Percentiles rank a stretch among this genome's conserved stretches.
phyloP scores from a whole-genome alignment of 1,284 basidiomycete species.

The Baeospora myosura region DNA sequence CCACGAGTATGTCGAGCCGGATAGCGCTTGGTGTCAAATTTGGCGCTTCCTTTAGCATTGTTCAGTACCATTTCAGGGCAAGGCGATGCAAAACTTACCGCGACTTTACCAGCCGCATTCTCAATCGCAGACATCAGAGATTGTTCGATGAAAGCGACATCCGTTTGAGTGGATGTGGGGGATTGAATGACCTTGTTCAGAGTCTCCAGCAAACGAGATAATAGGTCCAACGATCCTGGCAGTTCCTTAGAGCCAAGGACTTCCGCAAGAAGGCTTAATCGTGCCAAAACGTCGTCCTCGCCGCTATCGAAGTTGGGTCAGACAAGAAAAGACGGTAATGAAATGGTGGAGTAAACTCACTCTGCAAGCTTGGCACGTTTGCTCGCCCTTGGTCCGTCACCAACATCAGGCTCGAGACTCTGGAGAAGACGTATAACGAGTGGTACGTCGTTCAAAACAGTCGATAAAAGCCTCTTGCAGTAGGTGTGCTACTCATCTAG shows the following conservation, averaged over 20 bases:
- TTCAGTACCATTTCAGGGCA: conserved; percentile 8
- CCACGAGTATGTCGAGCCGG: conserved; percentile 76
- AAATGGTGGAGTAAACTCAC: conserved; percentile 39
- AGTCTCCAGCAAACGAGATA: conserved; percentile 70
- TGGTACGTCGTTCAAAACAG: conserved; percentile 39
- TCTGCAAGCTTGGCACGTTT: conserved; percentile 57
- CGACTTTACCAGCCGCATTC: conserved; percentile 57
- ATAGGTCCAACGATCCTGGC: conserved; percentile 63
- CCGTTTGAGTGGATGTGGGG: conserved; percentile 40
- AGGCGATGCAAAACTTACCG: conserved; percentile 29
- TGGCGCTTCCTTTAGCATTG: conserved; percentile 32
- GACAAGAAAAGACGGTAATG: conserved; percentile 18
- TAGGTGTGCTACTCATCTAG: conserved; percentile 37
- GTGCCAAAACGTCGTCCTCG: conserved; percentile 33
- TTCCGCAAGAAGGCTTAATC: conserved; percentile 63
- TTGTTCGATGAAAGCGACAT: conserved; percentile 79
- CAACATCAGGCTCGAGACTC: conserved; percentile 37
- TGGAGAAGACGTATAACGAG: conserved; percentile 59
- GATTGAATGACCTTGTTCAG: conserved; percentile 62
- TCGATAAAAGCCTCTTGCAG: conserved; percentile 45
- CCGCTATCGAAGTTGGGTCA: conserved; percentile 13
- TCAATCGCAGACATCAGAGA: conserved; percentile 79
- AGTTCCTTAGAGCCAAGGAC: conserved; percentile 58
- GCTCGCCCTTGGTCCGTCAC: conserved; percentile 39
- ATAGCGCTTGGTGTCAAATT: conserved; percentile 46